These are phyloP conservation scores for Penicillium pancosmium DNA, from an alignment of 495 filamentous ascomycete genomes.

Conservation along the genomic window DNA sequence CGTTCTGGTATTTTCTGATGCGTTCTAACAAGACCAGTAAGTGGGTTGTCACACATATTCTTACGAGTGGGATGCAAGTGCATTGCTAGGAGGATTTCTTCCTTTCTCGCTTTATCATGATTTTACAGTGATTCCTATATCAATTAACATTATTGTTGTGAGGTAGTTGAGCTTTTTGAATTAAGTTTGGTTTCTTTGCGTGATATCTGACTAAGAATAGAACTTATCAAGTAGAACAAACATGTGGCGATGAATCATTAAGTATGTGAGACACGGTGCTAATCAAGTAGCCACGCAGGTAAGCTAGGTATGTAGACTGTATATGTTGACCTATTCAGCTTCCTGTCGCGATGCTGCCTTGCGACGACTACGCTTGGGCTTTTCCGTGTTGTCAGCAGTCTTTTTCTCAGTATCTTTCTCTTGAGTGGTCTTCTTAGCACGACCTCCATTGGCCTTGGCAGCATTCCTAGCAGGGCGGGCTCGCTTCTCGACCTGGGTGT, in stretches of 20 bases:
- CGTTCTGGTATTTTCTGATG: too few relatives aligned
- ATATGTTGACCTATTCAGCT: background rate
- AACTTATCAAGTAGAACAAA: too few relatives aligned
- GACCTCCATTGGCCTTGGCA: constrained; percentile 24
- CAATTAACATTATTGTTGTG: too few relatives aligned
- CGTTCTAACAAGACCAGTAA: too few relatives aligned
- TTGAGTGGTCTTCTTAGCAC: constrained; percentile 21
- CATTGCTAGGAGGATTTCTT: too few relatives aligned
- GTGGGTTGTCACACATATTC: too few relatives aligned
- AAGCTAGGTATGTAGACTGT: background rate
- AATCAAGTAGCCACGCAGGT: background rate
- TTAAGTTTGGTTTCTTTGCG: too few relatives aligned
- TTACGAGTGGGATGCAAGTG: too few relatives aligned
- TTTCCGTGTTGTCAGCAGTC: constrained; percentile 27
- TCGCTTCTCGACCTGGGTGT: constrained; percentile 21
- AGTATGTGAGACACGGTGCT: background rate
- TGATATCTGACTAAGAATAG: too few relatives aligned
- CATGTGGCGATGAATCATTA: background rate
- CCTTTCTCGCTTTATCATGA: too few relatives aligned
- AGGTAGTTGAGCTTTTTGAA: too few relatives aligned
- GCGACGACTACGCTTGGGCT: constrained; percentile 31
- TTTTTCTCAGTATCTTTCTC: constrained; percentile 32
- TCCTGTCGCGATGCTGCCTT: background rate
- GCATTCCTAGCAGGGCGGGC: constrained; percentile 38
- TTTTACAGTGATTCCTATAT: too few relatives aligned